phyloP scores from a whole-genome alignment of 352 stramenopile genomes.

The Phytophthora multivora region DNA sequence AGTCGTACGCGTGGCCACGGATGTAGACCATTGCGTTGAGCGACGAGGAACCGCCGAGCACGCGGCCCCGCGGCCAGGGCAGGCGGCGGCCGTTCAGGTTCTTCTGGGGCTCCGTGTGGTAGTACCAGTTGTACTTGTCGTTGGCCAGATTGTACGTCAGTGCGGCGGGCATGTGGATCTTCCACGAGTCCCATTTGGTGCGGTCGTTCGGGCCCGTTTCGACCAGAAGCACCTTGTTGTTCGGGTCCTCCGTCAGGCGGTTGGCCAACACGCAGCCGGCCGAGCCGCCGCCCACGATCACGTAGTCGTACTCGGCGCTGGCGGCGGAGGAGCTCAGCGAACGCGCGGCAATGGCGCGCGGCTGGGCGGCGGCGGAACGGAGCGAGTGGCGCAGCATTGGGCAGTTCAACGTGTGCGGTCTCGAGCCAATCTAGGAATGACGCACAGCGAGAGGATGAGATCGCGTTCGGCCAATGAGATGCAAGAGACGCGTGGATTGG shows the following conservation, averaged over 20 bases:
- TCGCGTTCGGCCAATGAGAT: slow-evolving; percentile 7
- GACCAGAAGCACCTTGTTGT: slow-evolving; percentile 89
- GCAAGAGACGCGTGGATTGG: slow-evolving; percentile 3
- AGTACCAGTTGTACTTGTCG: slow-evolving; percentile 90
- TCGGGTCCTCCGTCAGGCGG: slow-evolving; percentile 80
- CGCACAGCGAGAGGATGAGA: neutral
- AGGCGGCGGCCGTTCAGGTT: slow-evolving; percentile 78
- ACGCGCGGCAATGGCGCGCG: slow-evolving; percentile 7
- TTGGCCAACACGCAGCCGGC: slow-evolving; percentile 93
- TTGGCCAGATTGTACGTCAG: slow-evolving; percentile 86
- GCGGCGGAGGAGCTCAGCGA: slow-evolving; percentile 25
- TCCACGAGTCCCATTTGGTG: slow-evolving; percentile 90
- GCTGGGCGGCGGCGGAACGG: neutral
- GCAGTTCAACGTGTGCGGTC: slow-evolving; percentile 28
- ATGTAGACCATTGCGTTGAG: slow-evolving; percentile 94
- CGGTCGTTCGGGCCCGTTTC: slow-evolving; percentile 88
- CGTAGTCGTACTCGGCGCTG: slow-evolving; percentile 85
- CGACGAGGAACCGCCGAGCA: slow-evolving; percentile 89
- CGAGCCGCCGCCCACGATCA: slow-evolving; percentile 92
- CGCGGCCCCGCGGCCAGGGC: slow-evolving; percentile 85
- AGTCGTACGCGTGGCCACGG: slow-evolving; percentile 86
- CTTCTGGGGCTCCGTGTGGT: slow-evolving; percentile 87
- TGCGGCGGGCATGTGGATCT: slow-evolving; percentile 90
- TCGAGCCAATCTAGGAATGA: slow-evolving; percentile 24
- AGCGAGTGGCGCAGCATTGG: slow-evolving; percentile 35